Conservation (phyloP, 768 basidiomycete species). For the Boletus fagicola region DNA sequence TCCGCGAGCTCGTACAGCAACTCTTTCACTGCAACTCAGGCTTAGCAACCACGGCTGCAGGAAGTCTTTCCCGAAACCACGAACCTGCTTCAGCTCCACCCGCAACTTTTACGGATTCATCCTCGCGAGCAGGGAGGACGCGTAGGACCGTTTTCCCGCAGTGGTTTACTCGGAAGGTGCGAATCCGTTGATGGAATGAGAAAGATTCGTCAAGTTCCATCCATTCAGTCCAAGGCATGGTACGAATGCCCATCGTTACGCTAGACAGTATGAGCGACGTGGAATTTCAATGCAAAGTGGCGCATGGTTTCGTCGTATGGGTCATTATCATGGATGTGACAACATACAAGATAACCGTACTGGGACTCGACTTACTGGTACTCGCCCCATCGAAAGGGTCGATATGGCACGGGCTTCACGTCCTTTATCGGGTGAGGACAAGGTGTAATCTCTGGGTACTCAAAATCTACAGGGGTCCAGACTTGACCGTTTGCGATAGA, state of each 20-base stretch:
- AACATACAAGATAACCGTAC: neutral
- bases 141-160: constrained; percentile 48
- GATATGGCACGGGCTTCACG: constrained; percentile 59
- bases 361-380: constrained; percentile 54
- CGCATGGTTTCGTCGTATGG: neutral
- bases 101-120: constrained; percentile 34
- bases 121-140: constrained; percentile 46
- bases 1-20: constrained; percentile 68
- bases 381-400: constrained; percentile 65
- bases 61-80: neutral
- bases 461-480: constrained; percentile 53
- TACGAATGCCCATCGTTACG: constrained; percentile 71
- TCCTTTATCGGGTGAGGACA: constrained; percentile 39
- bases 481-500: constrained; percentile 32
- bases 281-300: neutral
- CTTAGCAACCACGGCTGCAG: neutral
- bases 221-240: constrained; percentile 74
- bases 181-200: constrained; percentile 54
- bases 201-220: constrained; percentile 71
- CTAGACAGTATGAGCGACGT: constrained; percentile 33
- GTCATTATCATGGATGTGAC: neutral
- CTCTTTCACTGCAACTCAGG: constrained; percentile 50
- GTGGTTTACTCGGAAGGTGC: constrained; percentile 50
- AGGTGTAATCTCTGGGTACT: constrained; percentile 52
- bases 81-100: constrained; percentile 35